phyloP scores from a whole-genome alignment of 1,139 yeast species.

The Meyerozyma carpophila region DNA sequence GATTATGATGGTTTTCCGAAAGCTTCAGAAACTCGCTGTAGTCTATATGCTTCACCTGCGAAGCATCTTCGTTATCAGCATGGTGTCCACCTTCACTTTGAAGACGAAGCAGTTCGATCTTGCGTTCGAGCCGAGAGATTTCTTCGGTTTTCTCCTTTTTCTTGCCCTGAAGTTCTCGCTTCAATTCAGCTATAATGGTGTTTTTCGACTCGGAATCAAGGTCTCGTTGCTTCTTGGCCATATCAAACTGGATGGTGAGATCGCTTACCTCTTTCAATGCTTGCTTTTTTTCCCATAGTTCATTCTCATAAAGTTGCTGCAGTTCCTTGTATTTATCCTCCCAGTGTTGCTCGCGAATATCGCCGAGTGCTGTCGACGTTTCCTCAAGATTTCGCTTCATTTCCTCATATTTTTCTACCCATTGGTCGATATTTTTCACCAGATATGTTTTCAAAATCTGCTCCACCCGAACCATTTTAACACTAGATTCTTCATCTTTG shows the following conservation, averaged over 20 bases:
- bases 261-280: constrained; percentile 32
- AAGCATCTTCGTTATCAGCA: constrained; percentile 10
- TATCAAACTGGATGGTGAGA: constrained; percentile 33
- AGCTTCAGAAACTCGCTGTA: constrained; percentile 36
- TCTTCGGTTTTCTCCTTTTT: constrained; percentile 41
- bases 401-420: constrained; percentile 16
- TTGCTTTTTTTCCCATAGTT: constrained; percentile 22
- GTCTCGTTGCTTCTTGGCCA: constrained; percentile 33
- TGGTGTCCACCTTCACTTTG: constrained; percentile 22
- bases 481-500: constrained; percentile 24
- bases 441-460: constrained; percentile 24
- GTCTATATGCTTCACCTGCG: constrained; percentile 12
- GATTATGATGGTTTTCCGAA: constrained; percentile 38
- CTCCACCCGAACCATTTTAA: constrained; percentile 29
- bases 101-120: constrained; percentile 37
- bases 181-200: constrained; percentile 19
- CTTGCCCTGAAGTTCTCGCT: constrained; percentile 19
- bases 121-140: constrained; percentile 43
- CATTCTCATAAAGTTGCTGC: constrained; percentile 28
- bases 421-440: constrained; percentile 21
- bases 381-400: constrained; percentile 15
- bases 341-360: constrained; percentile 21
- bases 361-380: background rate
- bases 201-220: constrained; percentile 30
- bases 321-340: constrained; percentile 37